Evolutionary conservation across 2,329 filamentous ascomycete species (phyloP).

Genomic region (Simplicillium aogashimaense): DNA sequence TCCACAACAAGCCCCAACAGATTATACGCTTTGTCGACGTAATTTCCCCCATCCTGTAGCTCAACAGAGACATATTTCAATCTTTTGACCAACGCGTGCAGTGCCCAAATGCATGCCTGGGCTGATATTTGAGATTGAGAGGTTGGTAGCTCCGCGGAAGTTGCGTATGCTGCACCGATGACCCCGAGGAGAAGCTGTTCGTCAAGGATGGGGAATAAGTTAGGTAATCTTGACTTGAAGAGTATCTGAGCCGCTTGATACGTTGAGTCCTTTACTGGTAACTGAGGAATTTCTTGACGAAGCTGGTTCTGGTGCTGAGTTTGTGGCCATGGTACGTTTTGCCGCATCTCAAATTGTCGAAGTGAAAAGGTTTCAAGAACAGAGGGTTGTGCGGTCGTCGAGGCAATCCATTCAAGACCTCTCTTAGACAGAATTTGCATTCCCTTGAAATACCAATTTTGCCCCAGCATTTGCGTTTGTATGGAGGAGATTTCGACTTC

Average conservation of each 20-base stretch:
- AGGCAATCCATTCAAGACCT: slow-evolving; percentile 7
- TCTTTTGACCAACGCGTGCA: slow-evolving; percentile 3
- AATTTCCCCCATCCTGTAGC: neutral
- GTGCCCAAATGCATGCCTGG: slow-evolving; percentile 9
- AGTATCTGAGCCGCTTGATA: neutral
- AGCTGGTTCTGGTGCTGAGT: no score
- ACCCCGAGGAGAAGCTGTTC: neutral
- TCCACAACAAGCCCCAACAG: neutral
- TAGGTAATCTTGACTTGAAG: neutral
- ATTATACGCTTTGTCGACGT: neutral
- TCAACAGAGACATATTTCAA: neutral
- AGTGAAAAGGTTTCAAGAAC: slow-evolving; percentile 3
- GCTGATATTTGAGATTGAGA: slow-evolving; percentile 3
- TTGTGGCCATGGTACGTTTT: no score
- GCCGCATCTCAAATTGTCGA: neutral
- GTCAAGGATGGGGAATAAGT: no score
- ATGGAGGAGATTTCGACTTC: no score
- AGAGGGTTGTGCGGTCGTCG: slow-evolving; percentile 1
- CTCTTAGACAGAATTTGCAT: slow-evolving; percentile 7
- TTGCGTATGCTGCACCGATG: slow-evolving; percentile 6
- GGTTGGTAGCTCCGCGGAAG: neutral
- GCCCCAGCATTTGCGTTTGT: neutral
- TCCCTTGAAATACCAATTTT: slow-evolving; percentile 9
- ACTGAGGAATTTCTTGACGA: neutral
- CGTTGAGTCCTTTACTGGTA: neutral